Evolutionary conservation across 768 basidiomycete genomes (phyloP), one percentile per base, ranked within the genome.

Genomic region (Amylocystis lapponica): DNA sequence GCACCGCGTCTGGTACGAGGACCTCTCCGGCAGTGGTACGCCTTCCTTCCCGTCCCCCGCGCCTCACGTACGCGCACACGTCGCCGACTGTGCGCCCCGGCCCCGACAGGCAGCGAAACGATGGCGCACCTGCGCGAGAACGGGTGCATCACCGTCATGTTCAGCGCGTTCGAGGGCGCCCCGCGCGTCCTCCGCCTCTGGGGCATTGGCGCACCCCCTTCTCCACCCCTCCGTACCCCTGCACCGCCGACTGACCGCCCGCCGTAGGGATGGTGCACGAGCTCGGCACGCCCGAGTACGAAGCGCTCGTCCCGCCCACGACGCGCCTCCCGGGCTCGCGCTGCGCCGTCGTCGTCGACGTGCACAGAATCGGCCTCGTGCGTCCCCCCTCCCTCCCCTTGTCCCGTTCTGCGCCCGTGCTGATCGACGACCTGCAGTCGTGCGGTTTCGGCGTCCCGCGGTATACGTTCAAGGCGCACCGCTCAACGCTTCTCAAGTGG

Each of bases 1-100:
- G 16, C 74, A 67, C 31, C 64, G 60, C 35, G 78, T 81, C 2
- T 86, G 83, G 84, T 86, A 86, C 49, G 81, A 86, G 53, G 83
- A 86, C 56, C 66, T 83, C 34, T 79, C 76, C 16, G 84, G 84
- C 8, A 79, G 80, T 47, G 82, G 82, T 81, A 46, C 31, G 70
- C 64, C n/a, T 23, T 12, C 10, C 36, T 29, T n/a, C 19, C 41
- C 4, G 21, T 20, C 33, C n/a, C 29, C 2, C 35, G 35, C n/a
- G 31, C 40, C 6, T 14, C 7, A 21, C 4, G 14, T 17, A 26
- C 29, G 25, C 16, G 14, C 33, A 34, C 33, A 8, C 19, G 4
- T 21, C 23, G 17, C 4, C 9, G 3, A 7, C 10, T 26, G 14
- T n/a, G 4, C 22, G 7, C 19, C 8, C 34, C n/a, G n/a, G n/a